phyloP scores from a whole-genome alignment of 495 filamentous ascomycete genomes.

The Xylaria palmicola region DNA sequence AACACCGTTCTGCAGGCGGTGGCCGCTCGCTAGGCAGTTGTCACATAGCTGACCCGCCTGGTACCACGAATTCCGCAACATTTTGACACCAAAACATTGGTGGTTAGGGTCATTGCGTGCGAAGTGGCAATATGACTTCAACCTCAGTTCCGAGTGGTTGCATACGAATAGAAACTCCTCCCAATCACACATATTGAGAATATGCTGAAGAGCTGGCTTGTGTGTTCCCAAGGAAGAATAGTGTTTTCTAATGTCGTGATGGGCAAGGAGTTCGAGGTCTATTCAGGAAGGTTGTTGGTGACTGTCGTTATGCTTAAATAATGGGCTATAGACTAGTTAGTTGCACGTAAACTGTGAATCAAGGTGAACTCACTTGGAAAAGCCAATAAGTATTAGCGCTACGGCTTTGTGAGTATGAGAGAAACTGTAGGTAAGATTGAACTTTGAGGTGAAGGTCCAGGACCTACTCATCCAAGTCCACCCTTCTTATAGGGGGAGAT shows the following conservation, averaged over 20 bases:
- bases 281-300: no score
- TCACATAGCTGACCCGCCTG: slow-evolving; percentile 49
- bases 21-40: slow-evolving; percentile 29
- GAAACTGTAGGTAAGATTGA: background rate
- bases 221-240: background rate
- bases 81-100: slow-evolving; percentile 60
- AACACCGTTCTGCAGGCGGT: background rate
- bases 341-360: no score
- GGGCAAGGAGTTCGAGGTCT: no score
- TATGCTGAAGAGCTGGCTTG: background rate
- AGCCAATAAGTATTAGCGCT: background rate
- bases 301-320: no score
- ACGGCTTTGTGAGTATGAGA: background rate
- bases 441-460: background rate
- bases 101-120: slow-evolving; percentile 66
- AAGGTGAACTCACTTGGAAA: background rate
- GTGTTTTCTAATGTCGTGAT: background rate
- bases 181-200: slow-evolving; percentile 60
- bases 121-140: slow-evolving; percentile 67
- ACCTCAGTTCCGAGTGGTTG: slow-evolving; percentile 50
- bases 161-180: slow-evolving; percentile 64
- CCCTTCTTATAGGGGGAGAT: slow-evolving; percentile 1
- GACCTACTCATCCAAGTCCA: background rate
- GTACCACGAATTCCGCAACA: slow-evolving; percentile 54
- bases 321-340: no score